Evolutionary conservation across 257 asterid species (phyloP).

Genomic region (Solanum etuberosum): DNA sequence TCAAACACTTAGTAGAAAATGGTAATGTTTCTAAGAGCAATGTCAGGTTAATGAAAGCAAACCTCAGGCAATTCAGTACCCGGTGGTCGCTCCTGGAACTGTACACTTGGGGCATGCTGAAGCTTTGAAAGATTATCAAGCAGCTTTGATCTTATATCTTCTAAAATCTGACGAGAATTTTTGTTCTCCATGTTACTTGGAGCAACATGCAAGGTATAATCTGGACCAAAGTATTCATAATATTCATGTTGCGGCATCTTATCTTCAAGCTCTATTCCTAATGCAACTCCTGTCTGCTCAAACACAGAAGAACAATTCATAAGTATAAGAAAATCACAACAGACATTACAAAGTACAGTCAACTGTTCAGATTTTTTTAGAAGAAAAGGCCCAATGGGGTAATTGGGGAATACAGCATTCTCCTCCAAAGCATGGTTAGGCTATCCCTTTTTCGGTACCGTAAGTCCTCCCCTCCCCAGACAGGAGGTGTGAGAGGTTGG

Average conservation of each 20-base stretch:
- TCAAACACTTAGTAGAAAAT: background rate
- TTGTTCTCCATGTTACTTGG: constrained; percentile 56
- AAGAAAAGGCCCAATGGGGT: background rate
- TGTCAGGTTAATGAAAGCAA: background rate
- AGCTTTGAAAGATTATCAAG: constrained; percentile 44
- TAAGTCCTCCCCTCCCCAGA: background rate
- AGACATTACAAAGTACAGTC: background rate
- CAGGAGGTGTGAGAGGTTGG: background rate
- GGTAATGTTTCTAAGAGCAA: background rate
- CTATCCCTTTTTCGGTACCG: background rate
- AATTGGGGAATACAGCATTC: background rate
- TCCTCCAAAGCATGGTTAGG: background rate
- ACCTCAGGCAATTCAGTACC: constrained; percentile 47
- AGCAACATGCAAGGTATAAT: constrained; percentile 36
- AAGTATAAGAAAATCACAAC: background rate
- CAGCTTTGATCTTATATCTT: constrained; percentile 30
- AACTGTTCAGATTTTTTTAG: background rate
- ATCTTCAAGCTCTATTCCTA: constrained; percentile 42
- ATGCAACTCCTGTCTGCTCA: constrained; percentile 47
- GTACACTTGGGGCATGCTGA: constrained; percentile 55
- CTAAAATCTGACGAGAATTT: constrained; percentile 33
- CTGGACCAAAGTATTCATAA: constrained; percentile 47
- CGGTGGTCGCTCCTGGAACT: constrained; percentile 48
- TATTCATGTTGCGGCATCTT: constrained; percentile 46
- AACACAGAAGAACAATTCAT: background rate